Percentiles rank a stretch among this genome's conserved stretches.
Evolutionary conservation across 495 filamentous ascomycete species (phyloP).

Genomic region (Aspergillus incahuasiensis): DNA sequence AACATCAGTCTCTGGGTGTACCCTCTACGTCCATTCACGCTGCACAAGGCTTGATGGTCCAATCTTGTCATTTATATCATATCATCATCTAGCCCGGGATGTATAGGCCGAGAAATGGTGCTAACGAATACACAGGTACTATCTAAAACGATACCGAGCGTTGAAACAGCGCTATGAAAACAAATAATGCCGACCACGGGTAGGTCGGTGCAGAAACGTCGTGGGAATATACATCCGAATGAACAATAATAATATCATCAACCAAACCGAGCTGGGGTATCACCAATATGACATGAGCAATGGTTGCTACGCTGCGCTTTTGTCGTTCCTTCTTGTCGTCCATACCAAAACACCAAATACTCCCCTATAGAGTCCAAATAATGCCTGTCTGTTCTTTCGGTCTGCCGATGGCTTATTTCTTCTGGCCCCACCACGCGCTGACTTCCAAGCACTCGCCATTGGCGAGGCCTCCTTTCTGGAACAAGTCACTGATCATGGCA

Average conservation of each 20-base stretch:
- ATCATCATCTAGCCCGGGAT: conserved; percentile 21
- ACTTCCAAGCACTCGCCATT: conserved; percentile 90
- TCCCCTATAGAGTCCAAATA: conserved; percentile 15
- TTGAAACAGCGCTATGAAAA: conserved; percentile 76
- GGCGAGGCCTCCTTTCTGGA: conserved; percentile 70
- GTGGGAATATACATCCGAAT: conserved; percentile 25
- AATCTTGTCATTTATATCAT: conserved; percentile 13
- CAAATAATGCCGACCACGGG: conserved; percentile 23
- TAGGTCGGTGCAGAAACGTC: conserved; percentile 8
- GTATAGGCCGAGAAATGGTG: background rate
- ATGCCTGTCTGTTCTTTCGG: conserved; percentile 11
- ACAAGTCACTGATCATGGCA: conserved; percentile 77
- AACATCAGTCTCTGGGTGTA: too few relatives aligned
- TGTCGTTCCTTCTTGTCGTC: conserved; percentile 19
- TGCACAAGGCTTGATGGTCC: background rate
- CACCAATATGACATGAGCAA: conserved; percentile 44
- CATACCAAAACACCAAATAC: conserved; percentile 18
- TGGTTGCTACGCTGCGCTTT: conserved; percentile 28
- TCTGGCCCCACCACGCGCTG: conserved; percentile 90
- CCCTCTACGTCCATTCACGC: background rate
- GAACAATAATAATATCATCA: conserved; percentile 17
- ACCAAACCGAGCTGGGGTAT: conserved; percentile 33
- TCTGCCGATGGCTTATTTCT: conserved; percentile 38
- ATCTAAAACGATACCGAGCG: conserved; percentile 88
- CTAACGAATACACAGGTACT: conserved; percentile 61